Evolutionary conservation across 352 stramenopile genomes (phyloP), one percentile per base, ranked within the genome.

Genomic region (Aphanomyces stellatus): DNA sequence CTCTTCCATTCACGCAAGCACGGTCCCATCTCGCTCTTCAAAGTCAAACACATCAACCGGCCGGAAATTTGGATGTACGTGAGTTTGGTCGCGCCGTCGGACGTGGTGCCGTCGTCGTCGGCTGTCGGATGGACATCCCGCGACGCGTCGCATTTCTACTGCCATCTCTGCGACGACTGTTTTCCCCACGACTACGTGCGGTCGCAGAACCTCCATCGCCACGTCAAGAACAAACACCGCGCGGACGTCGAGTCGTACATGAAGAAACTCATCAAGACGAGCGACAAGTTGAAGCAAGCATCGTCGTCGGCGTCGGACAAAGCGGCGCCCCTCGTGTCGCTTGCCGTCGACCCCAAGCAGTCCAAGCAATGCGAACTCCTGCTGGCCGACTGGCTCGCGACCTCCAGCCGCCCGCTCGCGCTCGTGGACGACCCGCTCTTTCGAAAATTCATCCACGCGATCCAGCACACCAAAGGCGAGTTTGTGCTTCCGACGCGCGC

Each of bases 31-130:
- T 64, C 55, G 28, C 55, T 64, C 34, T 64, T 64, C 55, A 64
- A 64, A 35, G 55, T 64, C 8, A 51, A 51, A 34, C 55, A 64
- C 55, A 64, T 64, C 55, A 64, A 64, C 35, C 55, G 55, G 24
- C 55, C 55, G 4, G 55, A 64, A 30, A 64, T 64, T 17, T 64
- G 55, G 55, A 64, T 64, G 55, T 64, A 64, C 37, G 55, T 64
- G 0, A 64, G 55, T 35, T 46, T 64, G 33, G 55, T 64, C 13
- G 55, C 55, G 25, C 55, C 55, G 24, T 13, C 24, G 6, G 35
- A 46, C 33, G 34, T 64, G 5, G 10, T 25, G 55, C 35, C 37
- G 35, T 22, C 35, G 22, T 31, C 53, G 4, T 27, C 33, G 22
- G 43, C 51, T n/a, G n/a, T n/a, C 1, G 55, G 55, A 43, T 64